Conservation (phyloP, 768 basidiomycete species). For the Sporobolomyces phaffii region DNA sequence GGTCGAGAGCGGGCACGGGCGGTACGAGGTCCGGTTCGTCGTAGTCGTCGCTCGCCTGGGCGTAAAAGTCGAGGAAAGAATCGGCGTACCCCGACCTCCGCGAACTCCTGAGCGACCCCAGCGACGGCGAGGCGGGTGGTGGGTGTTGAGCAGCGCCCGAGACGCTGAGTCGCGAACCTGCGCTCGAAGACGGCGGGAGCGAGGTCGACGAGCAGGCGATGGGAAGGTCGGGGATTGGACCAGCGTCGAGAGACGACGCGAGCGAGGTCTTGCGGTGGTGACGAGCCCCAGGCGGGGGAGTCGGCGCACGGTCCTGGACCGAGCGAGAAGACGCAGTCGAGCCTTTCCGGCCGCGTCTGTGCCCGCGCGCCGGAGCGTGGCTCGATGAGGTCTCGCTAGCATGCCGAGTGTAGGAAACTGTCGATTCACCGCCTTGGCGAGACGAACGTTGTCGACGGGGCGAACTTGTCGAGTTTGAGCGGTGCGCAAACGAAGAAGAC, state of each 20-base stretch:
- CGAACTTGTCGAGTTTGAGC: not conserved
- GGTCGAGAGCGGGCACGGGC: too few relatives aligned
- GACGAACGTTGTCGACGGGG: not conserved
- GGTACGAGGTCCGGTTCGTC: not conserved
- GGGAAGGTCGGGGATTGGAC: slow-evolving; percentile 1
- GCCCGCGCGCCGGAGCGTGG: not conserved
- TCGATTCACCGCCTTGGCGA: not conserved
- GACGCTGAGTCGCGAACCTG: slow-evolving; percentile 5
- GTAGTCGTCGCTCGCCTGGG: slow-evolving; percentile 12
- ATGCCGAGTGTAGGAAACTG: not conserved
- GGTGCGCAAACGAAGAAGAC: not conserved
- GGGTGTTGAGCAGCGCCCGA: not conserved
- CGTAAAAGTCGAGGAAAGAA: slow-evolving; percentile 36
- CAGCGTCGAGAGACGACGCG: slow-evolving; percentile 2
- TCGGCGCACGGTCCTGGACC: slow-evolving; percentile 3
- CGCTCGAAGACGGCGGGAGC: slow-evolving; percentile 2
- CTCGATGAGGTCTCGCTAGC: slow-evolving; percentile 2
- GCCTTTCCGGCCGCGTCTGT: slow-evolving; percentile 3
- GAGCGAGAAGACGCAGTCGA: slow-evolving; percentile 1
- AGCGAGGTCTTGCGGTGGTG: slow-evolving; percentile 14
- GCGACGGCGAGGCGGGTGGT: slow-evolving; percentile 11
- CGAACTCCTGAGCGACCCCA: slow-evolving; percentile 16
- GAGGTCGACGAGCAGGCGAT: slow-evolving; percentile 32
- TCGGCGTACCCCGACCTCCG: slow-evolving; percentile 26
- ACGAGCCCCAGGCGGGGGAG: slow-evolving; percentile 7